Conservation (phyloP, 1,284 basidiomycete genomes). For the Lignosus rhinocerotis region DNA sequence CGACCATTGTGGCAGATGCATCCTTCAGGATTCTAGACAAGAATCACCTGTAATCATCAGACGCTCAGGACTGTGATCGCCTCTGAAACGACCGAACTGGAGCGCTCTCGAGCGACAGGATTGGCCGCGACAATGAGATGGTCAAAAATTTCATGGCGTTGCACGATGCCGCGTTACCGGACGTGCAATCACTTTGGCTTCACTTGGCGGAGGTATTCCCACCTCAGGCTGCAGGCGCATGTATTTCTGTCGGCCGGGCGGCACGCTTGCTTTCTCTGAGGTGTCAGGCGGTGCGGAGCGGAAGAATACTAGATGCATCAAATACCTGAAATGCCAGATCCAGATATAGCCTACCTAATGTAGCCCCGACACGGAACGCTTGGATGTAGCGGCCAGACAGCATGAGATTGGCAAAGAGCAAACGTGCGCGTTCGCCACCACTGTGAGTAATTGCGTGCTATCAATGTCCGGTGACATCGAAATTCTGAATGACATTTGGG, state of each 20-base stretch:
- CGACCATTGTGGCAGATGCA: neutral
- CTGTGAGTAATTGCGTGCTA: neutral
- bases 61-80: neutral
- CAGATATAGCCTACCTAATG: neutral
- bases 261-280: neutral
- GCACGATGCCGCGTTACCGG: neutral
- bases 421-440: neutral
- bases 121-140: neutral
- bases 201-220: neutral
- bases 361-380: neutral
- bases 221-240: neutral
- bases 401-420: neutral
- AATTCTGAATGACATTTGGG: neutral
- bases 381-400: neutral
- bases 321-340: neutral
- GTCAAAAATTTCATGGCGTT: too few relatives aligned
- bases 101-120: neutral
- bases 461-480: neutral
- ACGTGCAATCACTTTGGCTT: neutral
- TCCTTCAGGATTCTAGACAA: neutral
- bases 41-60: neutral
- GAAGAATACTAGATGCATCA: neutral
- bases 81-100: neutral
- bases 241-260: neutral
- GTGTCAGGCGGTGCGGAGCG: neutral